A percentile compares a stretch with the other conserved stretches of the same genome.
These are phyloP conservation scores for Epichloe amarillans DNA, from an alignment of 2,329 filamentous ascomycete species.

Conservation along the genomic window DNA sequence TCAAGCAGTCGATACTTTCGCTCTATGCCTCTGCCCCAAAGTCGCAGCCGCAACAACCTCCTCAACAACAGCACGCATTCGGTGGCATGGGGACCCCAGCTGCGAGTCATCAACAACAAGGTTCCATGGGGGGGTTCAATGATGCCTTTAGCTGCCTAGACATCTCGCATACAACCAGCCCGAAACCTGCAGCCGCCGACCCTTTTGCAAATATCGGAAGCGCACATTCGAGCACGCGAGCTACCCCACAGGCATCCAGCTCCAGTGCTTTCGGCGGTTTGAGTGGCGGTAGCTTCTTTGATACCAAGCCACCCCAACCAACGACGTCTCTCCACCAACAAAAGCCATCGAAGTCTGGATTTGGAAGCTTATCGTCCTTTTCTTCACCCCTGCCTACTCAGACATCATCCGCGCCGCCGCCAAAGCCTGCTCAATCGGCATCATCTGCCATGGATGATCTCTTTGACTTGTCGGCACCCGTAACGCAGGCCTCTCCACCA, in stretches of 20 bases:
- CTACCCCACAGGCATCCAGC: slow-evolving; percentile 22
- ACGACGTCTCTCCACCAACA: slow-evolving; percentile 35
- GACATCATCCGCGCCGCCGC: slow-evolving; percentile 13
- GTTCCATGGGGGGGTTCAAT: slow-evolving; percentile 54
- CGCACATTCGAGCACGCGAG: slow-evolving; percentile 19
- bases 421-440: slow-evolving; percentile 31
- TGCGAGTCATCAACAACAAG: slow-evolving; percentile 34
- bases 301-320: slow-evolving; percentile 52
- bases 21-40: slow-evolving; percentile 78
- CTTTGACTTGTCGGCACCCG: slow-evolving; percentile 58
- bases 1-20: slow-evolving; percentile 95
- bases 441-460: slow-evolving; percentile 61
- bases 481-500: slow-evolving; percentile 31
- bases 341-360: slow-evolving; percentile 42
- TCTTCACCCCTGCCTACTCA: slow-evolving; percentile 27
- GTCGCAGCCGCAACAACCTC: slow-evolving; percentile 33
- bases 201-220: slow-evolving; percentile 51
- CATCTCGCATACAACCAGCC: slow-evolving; percentile 26
- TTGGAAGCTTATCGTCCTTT: slow-evolving; percentile 55
- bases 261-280: slow-evolving; percentile 35
- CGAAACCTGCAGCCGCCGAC: slow-evolving; percentile 30
- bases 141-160: slow-evolving; percentile 53
- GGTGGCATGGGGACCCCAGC: slow-evolving; percentile 51
- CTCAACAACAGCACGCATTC: slow-evolving; percentile 35
- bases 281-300: slow-evolving; percentile 74